Evolutionary conservation across 805 yeast species (phyloP), one percentile per base, ranked within the genome.

Genomic region (Millerago galiae): DNA sequence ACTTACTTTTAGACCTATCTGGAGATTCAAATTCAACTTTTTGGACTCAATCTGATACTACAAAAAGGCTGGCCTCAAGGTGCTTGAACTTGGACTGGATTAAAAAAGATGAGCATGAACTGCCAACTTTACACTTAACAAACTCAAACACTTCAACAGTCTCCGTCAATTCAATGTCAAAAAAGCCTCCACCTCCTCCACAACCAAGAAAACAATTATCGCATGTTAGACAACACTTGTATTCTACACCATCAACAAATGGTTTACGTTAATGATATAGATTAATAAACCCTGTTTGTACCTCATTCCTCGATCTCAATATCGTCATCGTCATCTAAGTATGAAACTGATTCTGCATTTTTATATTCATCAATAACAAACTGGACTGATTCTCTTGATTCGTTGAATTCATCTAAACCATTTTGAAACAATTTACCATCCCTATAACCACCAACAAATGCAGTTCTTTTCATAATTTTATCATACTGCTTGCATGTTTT

Each of bases 381-480:
- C 54, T 82, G 77, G 0, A 89, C 91, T 35, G 81, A 83, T 52
- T 81, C 77, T 51, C 91, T 74, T 4, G 90, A 68, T 50, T 85
- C 80, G 42, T 79, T 85, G 55, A 91, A 91, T 46, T 95, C 98
- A 25, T 61, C 66, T 42, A 65, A 56, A n/a, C 62, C 67, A 45
- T 62, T 63, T 42, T 60, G 61, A 40, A 69, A 67, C 49, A 66
- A 44, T 34, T 52, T 59, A 2, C 71, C 69, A 35, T 68, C 69
- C 51, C 63, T 74, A 65, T 87, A 93, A 42, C 81, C 81, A 47
- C 84, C 89, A 41, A 91, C 64, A 56, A 90, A 93, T 0, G 98
- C 98, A 36, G 79, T 79, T 45, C 95, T 73, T 36, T 77, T 76
- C 54, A 84, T 84, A 42, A 93, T 72, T 37, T 79, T 74, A 53